Percentiles rank a stretch among this genome's conserved stretches.
Evolutionary conservation across 805 yeast species (phyloP).

Genomic region (Yamadazyma phyllophila): DNA sequence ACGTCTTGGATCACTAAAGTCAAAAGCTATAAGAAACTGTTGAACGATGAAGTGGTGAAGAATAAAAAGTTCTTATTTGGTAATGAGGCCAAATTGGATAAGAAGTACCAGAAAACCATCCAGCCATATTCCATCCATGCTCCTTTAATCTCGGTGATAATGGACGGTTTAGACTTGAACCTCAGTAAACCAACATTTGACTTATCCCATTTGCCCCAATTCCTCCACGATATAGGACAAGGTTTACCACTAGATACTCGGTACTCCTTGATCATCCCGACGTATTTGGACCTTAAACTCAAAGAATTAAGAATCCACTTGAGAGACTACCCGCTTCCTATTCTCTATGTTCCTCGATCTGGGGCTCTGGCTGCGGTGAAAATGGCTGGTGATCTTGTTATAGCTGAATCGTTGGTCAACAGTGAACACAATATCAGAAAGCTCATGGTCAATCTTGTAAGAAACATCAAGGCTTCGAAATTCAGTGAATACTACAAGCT

Average conservation of each 20-base stretch:
- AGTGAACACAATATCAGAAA: conserved; percentile 55
- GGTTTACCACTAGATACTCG: conserved; percentile 72
- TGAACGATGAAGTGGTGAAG: conserved; percentile 38
- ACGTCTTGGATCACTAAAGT: conserved; percentile 73
- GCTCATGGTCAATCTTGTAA: conserved; percentile 44
- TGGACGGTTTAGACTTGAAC: conserved; percentile 26
- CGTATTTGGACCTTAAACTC: conserved; percentile 53
- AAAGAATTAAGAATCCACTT: conserved; percentile 67
- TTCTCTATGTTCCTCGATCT: conserved; percentile 50
- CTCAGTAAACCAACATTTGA: conserved; percentile 28
- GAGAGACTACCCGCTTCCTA: conserved; percentile 84
- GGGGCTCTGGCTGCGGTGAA: conserved; percentile 13
- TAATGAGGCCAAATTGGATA: conserved; percentile 22
- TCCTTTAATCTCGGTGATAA: conserved; percentile 32
- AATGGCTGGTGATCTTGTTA: conserved; percentile 62
- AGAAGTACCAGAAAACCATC: conserved; percentile 21
- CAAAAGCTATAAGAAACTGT: conserved; percentile 38
- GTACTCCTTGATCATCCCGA: conserved; percentile 69
- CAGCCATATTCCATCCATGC: conserved; percentile 31
- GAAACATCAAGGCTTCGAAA: background rate
- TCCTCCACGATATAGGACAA: conserved; percentile 70
- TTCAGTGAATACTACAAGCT: conserved; percentile 46
- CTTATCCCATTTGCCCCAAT: conserved; percentile 49
- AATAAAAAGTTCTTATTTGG: conserved; percentile 37
- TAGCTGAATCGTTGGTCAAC: conserved; percentile 61